Conservation (phyloP, 2,329 filamentous ascomycete genomes). For the Aspergillus neoniger region DNA sequence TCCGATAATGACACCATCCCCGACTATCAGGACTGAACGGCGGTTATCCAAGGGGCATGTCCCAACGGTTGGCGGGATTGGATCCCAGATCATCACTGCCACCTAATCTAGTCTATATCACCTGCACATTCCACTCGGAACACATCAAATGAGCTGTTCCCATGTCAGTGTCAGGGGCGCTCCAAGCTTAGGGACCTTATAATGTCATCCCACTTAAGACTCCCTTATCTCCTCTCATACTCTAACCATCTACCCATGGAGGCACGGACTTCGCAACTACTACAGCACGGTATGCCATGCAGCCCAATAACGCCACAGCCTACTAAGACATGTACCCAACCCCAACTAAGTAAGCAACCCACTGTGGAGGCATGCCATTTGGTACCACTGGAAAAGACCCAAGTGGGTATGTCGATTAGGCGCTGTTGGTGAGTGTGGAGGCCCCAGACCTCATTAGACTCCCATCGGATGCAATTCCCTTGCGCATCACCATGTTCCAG, state of each 20-base stretch:
- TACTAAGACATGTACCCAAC: conserved; percentile 9
- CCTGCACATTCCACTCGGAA: conserved; percentile 8
- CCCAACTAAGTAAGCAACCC: conserved; percentile 2
- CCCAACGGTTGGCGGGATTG: conserved; percentile 3
- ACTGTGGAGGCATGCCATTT: conserved; percentile 16
- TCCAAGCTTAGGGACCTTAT: background rate
- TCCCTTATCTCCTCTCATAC: background rate
- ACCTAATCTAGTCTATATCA: conserved; percentile 8
- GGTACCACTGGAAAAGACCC: conserved; percentile 16
- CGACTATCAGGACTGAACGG: background rate
- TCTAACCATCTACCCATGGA: background rate
- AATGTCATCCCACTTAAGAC: background rate
- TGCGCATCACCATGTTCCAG: background rate
- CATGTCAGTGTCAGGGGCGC: background rate
- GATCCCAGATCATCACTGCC: conserved; percentile 10
- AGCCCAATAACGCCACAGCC: conserved; percentile 5
- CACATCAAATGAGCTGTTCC: conserved; percentile 9
- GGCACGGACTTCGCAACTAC: background rate
- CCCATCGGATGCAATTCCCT: background rate
- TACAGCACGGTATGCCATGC: conserved; percentile 7
- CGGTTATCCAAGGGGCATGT: conserved; percentile 9
- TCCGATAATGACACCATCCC: conserved; percentile 12
- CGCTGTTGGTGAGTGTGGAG: background rate
- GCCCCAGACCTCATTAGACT: background rate
- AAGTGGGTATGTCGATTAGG: conserved; percentile 4